Conservation (phyloP, 2,329 filamentous ascomycete genomes). For the Esteya vermicola region DNA sequence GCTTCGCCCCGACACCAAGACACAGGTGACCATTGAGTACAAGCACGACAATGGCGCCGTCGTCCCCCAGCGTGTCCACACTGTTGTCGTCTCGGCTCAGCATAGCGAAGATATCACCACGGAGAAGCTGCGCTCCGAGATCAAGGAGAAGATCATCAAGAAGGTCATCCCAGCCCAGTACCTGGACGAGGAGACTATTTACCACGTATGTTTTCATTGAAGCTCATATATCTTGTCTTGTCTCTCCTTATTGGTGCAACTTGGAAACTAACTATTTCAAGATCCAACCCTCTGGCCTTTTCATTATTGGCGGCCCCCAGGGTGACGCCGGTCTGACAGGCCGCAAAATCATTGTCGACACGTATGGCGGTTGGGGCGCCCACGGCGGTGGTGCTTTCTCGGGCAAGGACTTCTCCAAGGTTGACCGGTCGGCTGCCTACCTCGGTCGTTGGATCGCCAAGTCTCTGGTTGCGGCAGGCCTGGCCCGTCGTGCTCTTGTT, state of each 20-base stretch:
- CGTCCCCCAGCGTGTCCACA: slow-evolving; percentile 84
- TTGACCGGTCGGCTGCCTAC: slow-evolving; percentile 96
- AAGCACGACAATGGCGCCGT: slow-evolving; percentile 91
- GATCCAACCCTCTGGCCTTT: slow-evolving; percentile 94
- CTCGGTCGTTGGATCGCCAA: slow-evolving; percentile 98
- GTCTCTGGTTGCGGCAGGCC: slow-evolving; percentile 78
- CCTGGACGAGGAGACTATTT: slow-evolving; percentile 84
- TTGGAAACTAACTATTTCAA: slow-evolving; percentile 11
- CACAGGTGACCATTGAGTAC: slow-evolving; percentile 98
- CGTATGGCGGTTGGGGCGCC: slow-evolving; percentile 98
- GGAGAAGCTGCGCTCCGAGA: slow-evolving; percentile 84
- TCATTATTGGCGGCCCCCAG: slow-evolving; percentile 98
- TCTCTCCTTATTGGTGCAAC: background rate
- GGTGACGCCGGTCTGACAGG: slow-evolving; percentile 97
- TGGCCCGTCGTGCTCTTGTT: slow-evolving; percentile 84
- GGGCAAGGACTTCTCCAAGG: slow-evolving; percentile 99
- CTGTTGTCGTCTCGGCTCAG: slow-evolving; percentile 91
- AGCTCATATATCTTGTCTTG: no score
- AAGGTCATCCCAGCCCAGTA: slow-evolving; percentile 84
- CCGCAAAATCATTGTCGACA: slow-evolving; percentile 99
- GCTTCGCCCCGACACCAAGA: slow-evolving; percentile 98
- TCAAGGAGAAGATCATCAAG: slow-evolving; percentile 95
- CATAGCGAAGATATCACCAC: slow-evolving; percentile 81
- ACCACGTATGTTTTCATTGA: slow-evolving; percentile 69
- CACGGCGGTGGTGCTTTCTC: slow-evolving; percentile 99